These are phyloP conservation scores for Yarrowia divulgata DNA, from an alignment of 805 yeast species.

Conservation along the genomic window DNA sequence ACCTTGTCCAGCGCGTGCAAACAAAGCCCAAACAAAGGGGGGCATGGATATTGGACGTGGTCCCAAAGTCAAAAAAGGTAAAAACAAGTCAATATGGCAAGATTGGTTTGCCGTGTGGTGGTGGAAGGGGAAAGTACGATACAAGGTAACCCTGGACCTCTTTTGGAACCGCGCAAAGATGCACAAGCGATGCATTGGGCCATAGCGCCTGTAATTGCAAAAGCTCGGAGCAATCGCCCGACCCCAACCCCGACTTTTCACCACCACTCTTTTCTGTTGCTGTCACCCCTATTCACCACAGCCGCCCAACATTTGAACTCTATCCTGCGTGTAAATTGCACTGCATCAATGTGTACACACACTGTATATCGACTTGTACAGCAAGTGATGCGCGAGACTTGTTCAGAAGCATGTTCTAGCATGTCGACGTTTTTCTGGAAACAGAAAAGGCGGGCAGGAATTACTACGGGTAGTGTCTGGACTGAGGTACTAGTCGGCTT, in stretches of 20 bases:
- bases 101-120: conserved; percentile 15
- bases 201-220: not conserved
- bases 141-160: not conserved
- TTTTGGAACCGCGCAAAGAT: not conserved
- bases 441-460: too few species aligned
- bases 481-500: too few species aligned
- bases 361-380: conserved; percentile 24
- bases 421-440: conserved; percentile 12
- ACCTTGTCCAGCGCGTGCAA: conserved; percentile 23
- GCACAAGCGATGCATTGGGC: not conserved
- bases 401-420: conserved; percentile 9
- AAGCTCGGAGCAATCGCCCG: not conserved
- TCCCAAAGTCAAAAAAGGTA: not conserved
- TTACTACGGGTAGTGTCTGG: too few species aligned
- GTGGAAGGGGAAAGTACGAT: conserved; percentile 1
- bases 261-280: not conserved
- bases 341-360: conserved; percentile 10
- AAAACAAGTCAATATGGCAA: conserved; percentile 26
- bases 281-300: conserved; percentile 26
- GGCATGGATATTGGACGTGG: conserved; percentile 35
- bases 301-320: conserved; percentile 31
- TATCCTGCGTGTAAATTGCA: conserved; percentile 24
- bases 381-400: conserved; percentile 35
- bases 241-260: not conserved
- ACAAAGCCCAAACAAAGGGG: conserved; percentile 30